These are phyloP conservation scores for Talaromyces borbonicus DNA, from an alignment of 495 filamentous ascomycete species.

Conservation along the genomic window DNA sequence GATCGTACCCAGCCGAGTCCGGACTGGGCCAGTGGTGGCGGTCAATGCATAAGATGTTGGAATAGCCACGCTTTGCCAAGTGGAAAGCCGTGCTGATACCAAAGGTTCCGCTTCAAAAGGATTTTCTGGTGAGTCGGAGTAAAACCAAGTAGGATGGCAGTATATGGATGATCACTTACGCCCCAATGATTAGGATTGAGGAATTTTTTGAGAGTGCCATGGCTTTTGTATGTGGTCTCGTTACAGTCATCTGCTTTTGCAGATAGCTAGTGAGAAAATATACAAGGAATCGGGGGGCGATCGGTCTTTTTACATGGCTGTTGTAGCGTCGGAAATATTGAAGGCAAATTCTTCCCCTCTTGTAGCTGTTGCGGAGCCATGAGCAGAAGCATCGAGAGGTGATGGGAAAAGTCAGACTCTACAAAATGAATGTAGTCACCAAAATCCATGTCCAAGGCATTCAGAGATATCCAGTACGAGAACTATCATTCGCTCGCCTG, in stretches of 20 bases:
- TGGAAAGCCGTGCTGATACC: slow-evolving; percentile 37
- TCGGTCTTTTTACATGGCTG: not conserved
- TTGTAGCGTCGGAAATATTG: not conserved
- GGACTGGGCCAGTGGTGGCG: slow-evolving; percentile 30
- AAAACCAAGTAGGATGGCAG: not conserved
- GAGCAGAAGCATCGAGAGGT: too few species aligned
- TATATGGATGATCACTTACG: slow-evolving; percentile 1
- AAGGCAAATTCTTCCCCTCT: not conserved
- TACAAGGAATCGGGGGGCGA: not conserved
- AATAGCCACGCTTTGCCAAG: slow-evolving; percentile 34
- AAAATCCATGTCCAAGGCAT: too few species aligned
- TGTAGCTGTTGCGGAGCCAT: not conserved
- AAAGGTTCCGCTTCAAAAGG: slow-evolving; percentile 29
- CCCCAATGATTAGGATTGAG: slow-evolving; percentile 17
- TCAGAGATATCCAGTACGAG: not conserved
- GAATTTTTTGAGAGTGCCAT: slow-evolving; percentile 14
- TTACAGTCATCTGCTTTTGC: slow-evolving; percentile 1
- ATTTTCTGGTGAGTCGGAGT: slow-evolving; percentile 8
- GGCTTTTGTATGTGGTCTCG: not conserved
- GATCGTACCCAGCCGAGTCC: slow-evolving; percentile 31
- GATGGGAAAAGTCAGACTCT: too few species aligned
- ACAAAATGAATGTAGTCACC: too few species aligned
- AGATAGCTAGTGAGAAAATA: not conserved
- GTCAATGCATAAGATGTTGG: slow-evolving; percentile 36
- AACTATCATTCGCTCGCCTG: slow-evolving; percentile 2